These are phyloP conservation scores for Fraxinus americana DNA, from an alignment of 257 asterid species.

Conservation along the genomic window DNA sequence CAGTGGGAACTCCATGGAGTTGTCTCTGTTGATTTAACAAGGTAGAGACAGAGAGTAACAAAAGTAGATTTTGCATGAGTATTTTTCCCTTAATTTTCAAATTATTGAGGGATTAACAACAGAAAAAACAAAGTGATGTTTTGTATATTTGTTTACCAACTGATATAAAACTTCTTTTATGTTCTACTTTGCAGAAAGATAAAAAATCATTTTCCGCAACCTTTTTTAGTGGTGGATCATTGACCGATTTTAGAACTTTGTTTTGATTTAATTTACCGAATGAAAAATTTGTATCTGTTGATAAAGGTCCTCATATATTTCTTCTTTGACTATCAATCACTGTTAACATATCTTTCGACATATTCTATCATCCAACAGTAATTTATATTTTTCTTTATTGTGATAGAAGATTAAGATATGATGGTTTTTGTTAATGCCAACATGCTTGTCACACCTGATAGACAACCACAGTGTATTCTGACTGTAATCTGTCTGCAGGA, in stretches of 20 bases:
- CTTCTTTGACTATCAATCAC: not conserved
- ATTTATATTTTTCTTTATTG: not conserved
- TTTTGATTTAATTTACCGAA: not conserved
- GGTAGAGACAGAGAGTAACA: too few relatives aligned
- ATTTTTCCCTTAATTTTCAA: too few relatives aligned
- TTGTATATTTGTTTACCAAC: too few relatives aligned
- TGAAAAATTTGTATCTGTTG: not conserved
- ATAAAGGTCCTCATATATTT: not conserved
- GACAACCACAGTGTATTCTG: constrained; percentile 17
- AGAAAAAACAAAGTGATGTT: too few relatives aligned
- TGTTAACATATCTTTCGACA: not conserved
- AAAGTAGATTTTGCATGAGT: too few relatives aligned
- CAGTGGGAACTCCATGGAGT: not conserved
- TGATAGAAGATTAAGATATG: not conserved
- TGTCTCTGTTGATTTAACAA: too few relatives aligned
- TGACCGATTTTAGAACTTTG: not conserved
- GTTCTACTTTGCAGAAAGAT: not conserved
- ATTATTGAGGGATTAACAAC: too few relatives aligned
- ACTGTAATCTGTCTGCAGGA: constrained; percentile 55
- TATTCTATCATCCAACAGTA: not conserved
- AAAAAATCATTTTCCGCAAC: not conserved
- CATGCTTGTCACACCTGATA: constrained; percentile 10
- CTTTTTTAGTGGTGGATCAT: not conserved
- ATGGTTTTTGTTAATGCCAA: constrained; percentile 8
- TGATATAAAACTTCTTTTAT: too few relatives aligned